Evolutionary conservation across 306 rosid genomes (phyloP), one percentile per base, ranked within the genome.

Genomic region (Lupinus albus): DNA sequence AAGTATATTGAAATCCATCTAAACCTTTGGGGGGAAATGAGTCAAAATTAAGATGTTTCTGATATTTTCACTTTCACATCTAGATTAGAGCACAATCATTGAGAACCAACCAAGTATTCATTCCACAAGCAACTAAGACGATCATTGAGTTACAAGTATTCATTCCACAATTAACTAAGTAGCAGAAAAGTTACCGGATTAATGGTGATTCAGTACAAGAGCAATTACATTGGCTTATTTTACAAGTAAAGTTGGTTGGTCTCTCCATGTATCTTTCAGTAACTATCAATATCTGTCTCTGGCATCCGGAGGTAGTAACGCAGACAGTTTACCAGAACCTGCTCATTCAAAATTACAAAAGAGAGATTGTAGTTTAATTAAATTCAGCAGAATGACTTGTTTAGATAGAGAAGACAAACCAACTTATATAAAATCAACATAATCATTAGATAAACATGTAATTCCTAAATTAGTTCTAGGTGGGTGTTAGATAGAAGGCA

Each of bases 271-370:
- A 20, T 56, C 72, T 52, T 80, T 72, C 50, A 93, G 75, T 87
- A 87, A 75, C 97, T 93, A 64, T 86, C 97, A 11, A 90, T 36
- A 41, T 93, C 97, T 9, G 90, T 93, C 78, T 90, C 97, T 1
- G 99, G 97, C 86, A 83, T 82, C 64, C 99, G 84, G 58, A 93
- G 87, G 76, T 86, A 93, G 81, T 90, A 93, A 30, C 99, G 96
- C 58, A 88, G 74, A 62, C 89, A 86, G 80, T 93, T 93, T 65
- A 88, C 96, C 72, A 88, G 21, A 62, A 93, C 96, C 99, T 93
- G 85, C 74, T 77, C 45, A 58, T 74, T 67, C 35, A 61, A 67
- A 32, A 51, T 11, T 18, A 38, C 16, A 33, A 41, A 11, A 18
- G 36, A 21, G 50, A 61, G 50, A 63, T 59, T 9, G 51, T 42